Conservation (phyloP, 1,284 basidiomycete genomes). For the Cerrena zonata region DNA sequence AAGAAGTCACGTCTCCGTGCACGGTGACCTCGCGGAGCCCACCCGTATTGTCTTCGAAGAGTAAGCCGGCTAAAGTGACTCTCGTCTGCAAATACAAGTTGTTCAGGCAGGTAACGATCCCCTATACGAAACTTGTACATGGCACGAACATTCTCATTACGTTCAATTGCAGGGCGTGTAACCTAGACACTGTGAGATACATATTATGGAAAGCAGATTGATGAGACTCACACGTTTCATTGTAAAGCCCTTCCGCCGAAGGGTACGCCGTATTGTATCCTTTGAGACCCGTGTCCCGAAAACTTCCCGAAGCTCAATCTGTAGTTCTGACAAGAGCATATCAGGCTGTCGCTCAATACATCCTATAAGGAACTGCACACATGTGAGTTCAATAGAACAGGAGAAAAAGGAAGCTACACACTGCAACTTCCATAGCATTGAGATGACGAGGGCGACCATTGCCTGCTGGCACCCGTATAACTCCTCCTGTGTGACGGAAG, state of each 20-base stretch:
- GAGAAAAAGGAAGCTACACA: background rate
- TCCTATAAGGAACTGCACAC: conserved; percentile 3
- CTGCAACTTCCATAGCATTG: background rate
- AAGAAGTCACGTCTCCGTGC: conserved; percentile 26
- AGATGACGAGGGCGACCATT: background rate
- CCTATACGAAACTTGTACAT: conserved; percentile 8
- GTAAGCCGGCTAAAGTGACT: conserved; percentile 25
- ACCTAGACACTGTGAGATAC: conserved; percentile 4
- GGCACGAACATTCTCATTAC: conserved; percentile 10
- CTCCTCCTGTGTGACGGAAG: conserved; percentile 1
- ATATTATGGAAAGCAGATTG: background rate
- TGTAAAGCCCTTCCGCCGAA: conserved; percentile 6
- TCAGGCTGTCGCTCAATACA: conserved; percentile 9
- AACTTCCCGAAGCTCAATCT: conserved; percentile 2
- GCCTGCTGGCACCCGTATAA: background rate
- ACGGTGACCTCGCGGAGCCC: conserved; percentile 24
- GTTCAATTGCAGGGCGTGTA: conserved; percentile 9
- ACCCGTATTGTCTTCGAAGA: conserved; percentile 21
- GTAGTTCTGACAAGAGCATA: conserved; percentile 8
- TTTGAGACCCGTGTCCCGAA: background rate
- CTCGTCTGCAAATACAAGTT: conserved; percentile 34
- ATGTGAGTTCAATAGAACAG: background rate
- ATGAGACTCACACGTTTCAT: conserved; percentile 5
- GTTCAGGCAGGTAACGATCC: conserved; percentile 13
- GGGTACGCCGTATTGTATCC: conserved; percentile 7